A percentile compares a stretch with the other conserved stretches of the same genome.
These are phyloP conservation scores for Trametes elegans DNA, from an alignment of 768 basidiomycete genomes.

Conservation along the genomic window DNA sequence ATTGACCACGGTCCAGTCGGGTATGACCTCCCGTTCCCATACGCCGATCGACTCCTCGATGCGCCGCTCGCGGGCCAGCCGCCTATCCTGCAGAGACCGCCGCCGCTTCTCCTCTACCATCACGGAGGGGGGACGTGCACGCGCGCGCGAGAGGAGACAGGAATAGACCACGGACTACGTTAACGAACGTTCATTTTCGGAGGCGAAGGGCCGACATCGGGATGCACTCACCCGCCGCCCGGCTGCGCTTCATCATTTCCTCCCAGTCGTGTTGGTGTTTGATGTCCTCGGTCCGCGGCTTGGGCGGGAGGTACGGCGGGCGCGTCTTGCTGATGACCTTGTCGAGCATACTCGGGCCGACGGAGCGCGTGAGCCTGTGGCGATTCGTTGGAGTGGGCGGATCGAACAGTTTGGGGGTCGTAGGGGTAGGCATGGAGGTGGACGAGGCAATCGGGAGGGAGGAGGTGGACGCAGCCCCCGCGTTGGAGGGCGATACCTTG, in stretches of 20 bases:
- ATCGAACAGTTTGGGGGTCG: conserved; percentile 18
- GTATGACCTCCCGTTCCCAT: conserved; percentile 80
- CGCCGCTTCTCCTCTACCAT: conserved; percentile 66
- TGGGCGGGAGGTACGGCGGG: conserved; percentile 85
- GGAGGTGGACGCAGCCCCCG: conserved; percentile 20
- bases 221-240: conserved; percentile 56
- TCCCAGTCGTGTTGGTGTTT: conserved; percentile 88
- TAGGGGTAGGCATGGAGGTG: conserved; percentile 29
- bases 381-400: conserved; percentile 22
- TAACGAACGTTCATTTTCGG: conserved; percentile 19
- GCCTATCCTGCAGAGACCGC: conserved; percentile 59
- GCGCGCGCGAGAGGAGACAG: background rate
- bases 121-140: background rate
- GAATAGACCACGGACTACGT: conserved; percentile 21
- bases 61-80: conserved; percentile 58
- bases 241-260: conserved; percentile 82
- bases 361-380: conserved; percentile 49
- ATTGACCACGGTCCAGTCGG: conserved; percentile 78
- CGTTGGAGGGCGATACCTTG: conserved; percentile 1
- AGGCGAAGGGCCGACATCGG: conserved; percentile 3
- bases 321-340: conserved; percentile 82
- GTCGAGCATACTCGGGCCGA: conserved; percentile 70
- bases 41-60: conserved; percentile 67
- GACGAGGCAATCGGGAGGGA: conserved; percentile 33
- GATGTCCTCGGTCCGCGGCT: conserved; percentile 68